Conservation (phyloP, 352 stramenopile species). For the Phytophthora fragariaefolia region DNA sequence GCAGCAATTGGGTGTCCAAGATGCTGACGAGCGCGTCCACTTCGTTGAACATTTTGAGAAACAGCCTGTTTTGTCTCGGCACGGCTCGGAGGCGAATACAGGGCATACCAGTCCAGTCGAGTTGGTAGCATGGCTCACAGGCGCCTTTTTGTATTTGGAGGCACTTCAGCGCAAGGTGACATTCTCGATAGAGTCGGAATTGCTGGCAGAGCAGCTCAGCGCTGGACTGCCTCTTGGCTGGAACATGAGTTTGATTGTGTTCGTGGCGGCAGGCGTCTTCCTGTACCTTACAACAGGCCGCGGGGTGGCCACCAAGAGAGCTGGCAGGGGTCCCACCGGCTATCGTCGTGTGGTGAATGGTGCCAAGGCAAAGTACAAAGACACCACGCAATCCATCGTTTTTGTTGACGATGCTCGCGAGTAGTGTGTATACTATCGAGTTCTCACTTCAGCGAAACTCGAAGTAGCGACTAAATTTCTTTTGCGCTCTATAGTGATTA, state of each 20-base stretch:
- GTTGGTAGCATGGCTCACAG: slow-evolving; percentile 64
- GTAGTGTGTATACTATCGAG: slow-evolving; percentile 26
- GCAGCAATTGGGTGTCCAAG: slow-evolving; percentile 56
- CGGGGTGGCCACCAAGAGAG: slow-evolving; percentile 13
- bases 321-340: slow-evolving; percentile 20
- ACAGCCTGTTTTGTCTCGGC: slow-evolving; percentile 21
- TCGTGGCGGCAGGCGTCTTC: slow-evolving; percentile 54
- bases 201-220: slow-evolving; percentile 68
- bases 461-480: slow-evolving; percentile 13
- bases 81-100: slow-evolving; percentile 6
- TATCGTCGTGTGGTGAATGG: slow-evolving; percentile 50
- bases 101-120: slow-evolving; percentile 36
- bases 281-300: slow-evolving; percentile 59
- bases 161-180: slow-evolving; percentile 60
- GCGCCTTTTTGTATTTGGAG: slow-evolving; percentile 74
- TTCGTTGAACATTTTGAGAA: slow-evolving; percentile 61
- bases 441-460: neutral
- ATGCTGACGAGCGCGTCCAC: slow-evolving; percentile 57
- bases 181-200: slow-evolving; percentile 65
- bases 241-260: slow-evolving; percentile 70
- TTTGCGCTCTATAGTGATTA: slow-evolving; percentile 20
- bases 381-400: slow-evolving; percentile 63
- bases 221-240: slow-evolving; percentile 73
- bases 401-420: slow-evolving; percentile 82
- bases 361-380: slow-evolving; percentile 48